phyloP scores from a whole-genome alignment of 352 stramenopile species.

The Pythium aphanidermatum region DNA sequence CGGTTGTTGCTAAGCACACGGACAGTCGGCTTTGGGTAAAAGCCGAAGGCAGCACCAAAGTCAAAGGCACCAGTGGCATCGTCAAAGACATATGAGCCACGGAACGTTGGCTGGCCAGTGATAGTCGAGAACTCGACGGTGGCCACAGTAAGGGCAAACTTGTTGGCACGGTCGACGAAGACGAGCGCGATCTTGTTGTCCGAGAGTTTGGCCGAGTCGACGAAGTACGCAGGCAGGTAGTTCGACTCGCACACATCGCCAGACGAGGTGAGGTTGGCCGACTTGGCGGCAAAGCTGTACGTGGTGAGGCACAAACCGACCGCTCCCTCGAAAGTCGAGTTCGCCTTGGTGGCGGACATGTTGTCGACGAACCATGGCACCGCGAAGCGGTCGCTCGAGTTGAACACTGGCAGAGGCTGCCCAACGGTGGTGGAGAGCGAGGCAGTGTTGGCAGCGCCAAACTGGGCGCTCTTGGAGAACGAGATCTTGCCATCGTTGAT shows the following conservation, averaged over 20 bases:
- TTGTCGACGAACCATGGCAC: slow-evolving; percentile 66
- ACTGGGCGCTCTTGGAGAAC: slow-evolving; percentile 46
- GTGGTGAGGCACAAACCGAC: slow-evolving; percentile 59
- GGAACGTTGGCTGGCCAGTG: slow-evolving; percentile 52
- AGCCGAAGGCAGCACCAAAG: slow-evolving; percentile 57
- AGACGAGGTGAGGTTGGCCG: slow-evolving; percentile 21
- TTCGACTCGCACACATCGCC: slow-evolving; percentile 43
- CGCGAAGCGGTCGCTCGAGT: slow-evolving; percentile 49
- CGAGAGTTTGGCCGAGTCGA: slow-evolving; percentile 60
- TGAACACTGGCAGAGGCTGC: slow-evolving; percentile 55
- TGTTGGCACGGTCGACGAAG: slow-evolving; percentile 69
- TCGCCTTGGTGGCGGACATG: slow-evolving; percentile 36
- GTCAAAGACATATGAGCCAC: slow-evolving; percentile 56
- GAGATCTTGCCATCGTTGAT: slow-evolving; percentile 41
- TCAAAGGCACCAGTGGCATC: slow-evolving; percentile 55
- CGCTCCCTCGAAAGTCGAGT: slow-evolving; percentile 29
- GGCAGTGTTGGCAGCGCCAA: slow-evolving; percentile 40
- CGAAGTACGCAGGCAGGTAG: slow-evolving; percentile 61
- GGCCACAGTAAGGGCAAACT: slow-evolving; percentile 65
- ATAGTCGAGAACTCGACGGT: slow-evolving; percentile 62
- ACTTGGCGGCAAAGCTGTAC: slow-evolving; percentile 20
- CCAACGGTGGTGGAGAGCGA: slow-evolving; percentile 41
- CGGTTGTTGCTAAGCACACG: slow-evolving; percentile 44
- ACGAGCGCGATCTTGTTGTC: slow-evolving; percentile 53
- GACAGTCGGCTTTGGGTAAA: slow-evolving; percentile 64